Conservation (phyloP, 2,329 filamentous ascomycete species). For the Stagonosporopsis cucurbitacearum region DNA sequence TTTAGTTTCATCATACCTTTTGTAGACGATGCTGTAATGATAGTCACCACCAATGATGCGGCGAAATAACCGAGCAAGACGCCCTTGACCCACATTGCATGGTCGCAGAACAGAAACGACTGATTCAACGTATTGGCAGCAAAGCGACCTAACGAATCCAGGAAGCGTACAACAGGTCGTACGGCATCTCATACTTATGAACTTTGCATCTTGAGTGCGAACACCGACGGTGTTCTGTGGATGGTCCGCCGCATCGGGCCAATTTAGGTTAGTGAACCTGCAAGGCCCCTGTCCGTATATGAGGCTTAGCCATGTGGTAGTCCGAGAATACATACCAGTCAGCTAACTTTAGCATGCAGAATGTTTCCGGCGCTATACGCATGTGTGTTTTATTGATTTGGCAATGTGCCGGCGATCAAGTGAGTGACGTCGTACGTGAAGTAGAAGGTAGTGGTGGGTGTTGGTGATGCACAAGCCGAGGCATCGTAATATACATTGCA, state of each 20-base stretch:
- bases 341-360: conserved; percentile 41
- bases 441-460: conserved; percentile 1
- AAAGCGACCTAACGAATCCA: conserved; percentile 31
- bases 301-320: conserved; percentile 42
- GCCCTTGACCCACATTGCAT: conserved; percentile 49
- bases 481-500: conserved; percentile 7
- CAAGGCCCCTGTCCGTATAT: conserved; percentile 26
- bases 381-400: conserved; percentile 14
- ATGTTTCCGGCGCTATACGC: conserved; percentile 9
- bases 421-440: not conserved
- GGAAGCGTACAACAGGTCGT: conserved; percentile 34
- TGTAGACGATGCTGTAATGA: conserved; percentile 1
- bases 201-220: conserved; percentile 15
- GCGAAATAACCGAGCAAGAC: conserved; percentile 26
- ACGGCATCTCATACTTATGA: conserved; percentile 26
- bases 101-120: conserved; percentile 36
- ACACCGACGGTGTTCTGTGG: conserved; percentile 25
- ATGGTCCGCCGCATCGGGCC: conserved; percentile 22
- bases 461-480: conserved; percentile 7
- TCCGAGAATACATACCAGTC: conserved; percentile 37
- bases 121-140: conserved; percentile 26
- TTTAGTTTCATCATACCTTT: conserved; percentile 9
- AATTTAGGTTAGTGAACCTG: conserved; percentile 20
- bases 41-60: conserved; percentile 12
- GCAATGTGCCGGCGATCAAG: conserved; percentile 2